phyloP scores from a whole-genome alignment of 768 basidiomycete species.

The Phallus indusiatus region DNA sequence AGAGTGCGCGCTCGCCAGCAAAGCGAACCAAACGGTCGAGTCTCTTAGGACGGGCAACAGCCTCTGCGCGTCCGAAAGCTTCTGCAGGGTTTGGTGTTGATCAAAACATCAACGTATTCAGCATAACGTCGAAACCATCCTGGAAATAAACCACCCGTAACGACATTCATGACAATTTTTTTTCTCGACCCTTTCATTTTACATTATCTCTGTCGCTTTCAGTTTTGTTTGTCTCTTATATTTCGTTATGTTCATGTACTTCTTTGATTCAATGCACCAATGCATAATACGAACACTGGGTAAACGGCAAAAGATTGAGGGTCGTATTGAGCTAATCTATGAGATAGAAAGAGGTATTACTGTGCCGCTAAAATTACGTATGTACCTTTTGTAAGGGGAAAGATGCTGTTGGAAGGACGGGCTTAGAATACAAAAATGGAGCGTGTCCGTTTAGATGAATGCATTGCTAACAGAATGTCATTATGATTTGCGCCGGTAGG shows the following conservation, averaged over 20 bases:
- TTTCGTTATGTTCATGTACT: neutral
- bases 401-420: neutral
- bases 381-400: neutral
- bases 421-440: neutral
- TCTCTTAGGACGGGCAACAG: neutral
- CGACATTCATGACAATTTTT: too few relatives aligned
- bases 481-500: constrained; percentile 9
- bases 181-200: neutral
- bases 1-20: constrained; percentile 8
- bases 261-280: neutral
- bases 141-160: neutral
- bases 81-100: neutral
- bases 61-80: neutral
- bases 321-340: neutral
- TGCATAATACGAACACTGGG: neutral
- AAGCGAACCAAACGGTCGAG: constrained; percentile 11
- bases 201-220: neutral
- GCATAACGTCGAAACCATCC: constrained; percentile 1
- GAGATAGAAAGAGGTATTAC: neutral
- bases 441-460: neutral
- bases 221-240: neutral
- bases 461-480: neutral
- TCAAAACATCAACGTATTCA: neutral
- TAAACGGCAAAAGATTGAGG: neutral
- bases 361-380: neutral